Evolutionary conservation across 2,329 filamentous ascomycete genomes (phyloP), one percentile per base, ranked within the genome.

Genomic region (Trichoderma oligosporum): DNA sequence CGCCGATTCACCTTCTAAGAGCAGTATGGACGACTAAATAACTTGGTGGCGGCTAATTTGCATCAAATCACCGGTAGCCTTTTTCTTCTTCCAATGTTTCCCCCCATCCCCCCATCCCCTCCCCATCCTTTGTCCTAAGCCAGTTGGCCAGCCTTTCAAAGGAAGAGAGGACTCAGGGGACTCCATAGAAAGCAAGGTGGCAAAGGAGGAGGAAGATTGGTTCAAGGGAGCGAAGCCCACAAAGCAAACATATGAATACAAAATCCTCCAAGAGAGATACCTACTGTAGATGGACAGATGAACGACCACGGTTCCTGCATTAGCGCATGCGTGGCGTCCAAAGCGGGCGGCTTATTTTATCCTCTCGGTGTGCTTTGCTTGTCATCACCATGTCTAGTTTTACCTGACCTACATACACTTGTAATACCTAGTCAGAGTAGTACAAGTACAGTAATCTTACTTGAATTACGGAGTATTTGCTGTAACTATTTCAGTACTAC

Each of bases 291-390:
- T 33, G 62, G 44, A 48, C 53, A 39, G 59, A 56, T 57, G 57
- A 54, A 47, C 16, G 42, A 61, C n/a, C n/a, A n/a, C 61, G 60
- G 64, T 64, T 62, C 62, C 62, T 64, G 62, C 62, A 61, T 61
- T 62, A 64, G 62, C 58, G 60, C 51, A 22, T 18, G 31, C 27
- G 24, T 35, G 53, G 56, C 48, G 56, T 31, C 24, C 33, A 27
- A 31, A 12, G 9, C n/a, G 16, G 3, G 7, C 9, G 29, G 18
- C 39, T 25, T 16, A 33, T 14, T 39, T 38, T 11, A 14, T 42
- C 39, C 18, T 16, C 12, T 42, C 39, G 14, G 14, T 11, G 27
- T 31, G 25, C n/a, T n/a, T n/a, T 44, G 45, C 38, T 25, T 31
- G 20, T 9, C 49, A 53, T 54, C 22, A 31, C 27, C 27, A 31